Conservation (phyloP, 2,329 filamentous ascomycete species). For the Talaromyces albobiverticillius region DNA sequence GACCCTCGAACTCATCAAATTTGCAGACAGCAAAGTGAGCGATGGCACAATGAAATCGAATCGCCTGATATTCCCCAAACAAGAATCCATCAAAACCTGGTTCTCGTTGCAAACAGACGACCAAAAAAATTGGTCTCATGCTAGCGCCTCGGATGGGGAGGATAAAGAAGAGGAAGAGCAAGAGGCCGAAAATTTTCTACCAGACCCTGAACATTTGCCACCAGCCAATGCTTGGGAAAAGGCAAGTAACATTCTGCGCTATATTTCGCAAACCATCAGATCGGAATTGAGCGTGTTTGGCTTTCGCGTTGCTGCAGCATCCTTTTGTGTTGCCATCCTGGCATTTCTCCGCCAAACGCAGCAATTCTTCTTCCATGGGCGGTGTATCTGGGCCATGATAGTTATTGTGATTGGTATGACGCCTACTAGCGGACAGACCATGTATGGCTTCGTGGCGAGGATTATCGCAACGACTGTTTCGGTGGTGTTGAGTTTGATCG, state of each 20-base stretch:
- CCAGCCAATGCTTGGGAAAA: conserved; percentile 60
- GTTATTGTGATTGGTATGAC: conserved; percentile 72
- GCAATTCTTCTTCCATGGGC: conserved; percentile 64
- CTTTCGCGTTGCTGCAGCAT: conserved; percentile 68
- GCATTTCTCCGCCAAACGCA: conserved; percentile 64
- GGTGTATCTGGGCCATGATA: conserved; percentile 74
- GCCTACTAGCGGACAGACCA: conserved; percentile 64
- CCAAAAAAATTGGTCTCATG: conserved; percentile 50
- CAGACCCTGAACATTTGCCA: conserved; percentile 72
- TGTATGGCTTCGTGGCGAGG: conserved; percentile 67
- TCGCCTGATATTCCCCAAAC: conserved; percentile 61
- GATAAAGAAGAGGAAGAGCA: conserved; percentile 48
- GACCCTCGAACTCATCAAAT: conserved; percentile 61
- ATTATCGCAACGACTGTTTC: conserved; percentile 63
- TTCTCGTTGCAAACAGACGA: conserved; percentile 45
- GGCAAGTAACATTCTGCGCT: conserved; percentile 59
- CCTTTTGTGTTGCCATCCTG: conserved; percentile 68
- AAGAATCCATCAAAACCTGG: conserved; percentile 50
- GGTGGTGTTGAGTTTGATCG: conserved; percentile 60
- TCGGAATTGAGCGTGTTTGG: conserved; percentile 67
- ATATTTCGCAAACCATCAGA: conserved; percentile 57
- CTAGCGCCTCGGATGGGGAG: conserved; percentile 30
- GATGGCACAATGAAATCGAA: conserved; percentile 64
- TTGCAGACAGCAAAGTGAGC: conserved; percentile 60
- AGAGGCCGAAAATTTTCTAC: conserved; percentile 35